Base-by-base conservation (phyloP, 345 rosid species). In the Erysimum cheiranthoides region DNA sequence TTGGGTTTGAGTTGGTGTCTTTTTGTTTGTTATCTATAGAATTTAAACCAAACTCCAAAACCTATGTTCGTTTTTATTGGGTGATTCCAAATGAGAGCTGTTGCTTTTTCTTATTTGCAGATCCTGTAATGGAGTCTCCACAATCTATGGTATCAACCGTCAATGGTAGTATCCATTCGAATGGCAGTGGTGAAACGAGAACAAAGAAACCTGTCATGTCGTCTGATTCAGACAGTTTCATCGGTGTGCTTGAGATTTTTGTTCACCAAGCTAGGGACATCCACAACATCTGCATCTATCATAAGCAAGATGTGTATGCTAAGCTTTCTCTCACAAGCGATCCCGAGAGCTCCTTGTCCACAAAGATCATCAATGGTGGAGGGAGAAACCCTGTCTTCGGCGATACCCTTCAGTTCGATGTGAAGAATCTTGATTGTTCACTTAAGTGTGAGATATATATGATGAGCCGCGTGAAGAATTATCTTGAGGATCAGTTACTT, bases 271-370 rank as follows among this genome's bases (percentile, higher is more conserved):
- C 99, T 8, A 85, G 99, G 78, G 99, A 96, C 68, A 93, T 96
- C 51, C 98, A 96, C 0, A 96, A 93, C 90, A 90, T 96, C 76
- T 93, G 99, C 84, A 96, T 96, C 79, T 93, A 93, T 84, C 99
- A 96, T 70, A 95, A 96, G 82, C 99, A 96, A 77, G 99, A 96
- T 81, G 98, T 96, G 72, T 96, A 96, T 78, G 98, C 99, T 45
- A 96, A 93, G 91, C 83, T 93, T 82, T 90, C 88, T 76, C 84
- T 96, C 50, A 91, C 97, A 6, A 85, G 84, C 64, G 83, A 92
- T 68, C 98, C 97, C 0, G 88, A 90, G 32, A 81, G 35, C 80
- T 75, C 86, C 0, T 90, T 86, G 56, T 87, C 96, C 71, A 87
- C 99, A 53, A 93, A 89, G 66, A 96, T 83, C 89, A 91, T 96